Evolutionary conservation across 164 flowering plant genomes (phyloP).

Genomic region (Warburgia ugandensis): DNA sequence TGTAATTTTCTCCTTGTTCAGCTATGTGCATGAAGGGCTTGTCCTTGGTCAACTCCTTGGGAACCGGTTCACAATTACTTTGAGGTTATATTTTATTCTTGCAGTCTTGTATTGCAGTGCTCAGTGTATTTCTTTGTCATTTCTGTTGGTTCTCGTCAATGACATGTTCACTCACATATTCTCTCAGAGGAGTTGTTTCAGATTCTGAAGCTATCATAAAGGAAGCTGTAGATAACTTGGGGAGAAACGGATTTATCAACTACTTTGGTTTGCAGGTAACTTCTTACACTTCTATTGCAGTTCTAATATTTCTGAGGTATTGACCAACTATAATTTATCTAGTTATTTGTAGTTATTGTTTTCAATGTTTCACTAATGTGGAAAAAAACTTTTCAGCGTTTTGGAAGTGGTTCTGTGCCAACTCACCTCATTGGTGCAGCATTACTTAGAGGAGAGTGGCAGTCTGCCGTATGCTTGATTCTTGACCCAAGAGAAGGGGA

Average conservation of each 20-base stretch:
- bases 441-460: constrained; percentile 93
- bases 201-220: constrained; percentile 72
- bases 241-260: constrained; percentile 78
- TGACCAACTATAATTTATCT: too few species aligned
- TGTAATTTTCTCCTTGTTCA: constrained; percentile 30
- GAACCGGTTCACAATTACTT: constrained; percentile 78
- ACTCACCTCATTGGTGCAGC: constrained; percentile 84
- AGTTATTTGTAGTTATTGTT: too few species aligned
- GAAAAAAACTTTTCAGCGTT: too few species aligned
- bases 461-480: constrained; percentile 60
- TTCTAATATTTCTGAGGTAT: too few species aligned
- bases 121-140: not conserved
- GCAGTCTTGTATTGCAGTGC: not conserved
- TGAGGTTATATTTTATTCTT: constrained; percentile 61
- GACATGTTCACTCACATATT: constrained; percentile 12
- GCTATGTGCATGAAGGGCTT: constrained; percentile 80
- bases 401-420: constrained; percentile 95
- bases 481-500: constrained; percentile 98
- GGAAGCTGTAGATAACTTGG: constrained; percentile 66
- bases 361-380: too few species aligned
- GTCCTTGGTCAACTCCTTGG: constrained; percentile 92
- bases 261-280: constrained; percentile 93
- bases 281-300: constrained; percentile 1
- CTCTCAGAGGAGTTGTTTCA: constrained; percentile 73
- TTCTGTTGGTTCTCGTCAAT: not conserved